phyloP scores from a whole-genome alignment of 192 early-diverging fungal species.

The Coemansia pectinata region DNA sequence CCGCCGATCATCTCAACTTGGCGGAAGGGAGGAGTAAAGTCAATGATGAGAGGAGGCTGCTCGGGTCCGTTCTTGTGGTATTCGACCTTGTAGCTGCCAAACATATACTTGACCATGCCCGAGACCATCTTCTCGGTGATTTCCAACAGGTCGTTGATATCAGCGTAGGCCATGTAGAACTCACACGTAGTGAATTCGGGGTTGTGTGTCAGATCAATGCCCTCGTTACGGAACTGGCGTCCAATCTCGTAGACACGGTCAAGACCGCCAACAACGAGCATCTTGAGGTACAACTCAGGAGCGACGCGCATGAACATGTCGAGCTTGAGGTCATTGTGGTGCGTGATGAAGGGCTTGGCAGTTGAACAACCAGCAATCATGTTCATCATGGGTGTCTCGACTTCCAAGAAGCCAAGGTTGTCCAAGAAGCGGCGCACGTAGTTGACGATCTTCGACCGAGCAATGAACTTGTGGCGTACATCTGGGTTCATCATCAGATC shows the following conservation, averaged over 20 bases:
- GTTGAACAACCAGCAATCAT: slow-evolving; percentile 97
- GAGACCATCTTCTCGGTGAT: slow-evolving; percentile 87
- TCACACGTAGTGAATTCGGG: slow-evolving; percentile 99
- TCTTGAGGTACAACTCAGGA: slow-evolving; percentile 97
- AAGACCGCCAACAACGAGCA: slow-evolving; percentile 96
- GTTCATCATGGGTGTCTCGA: slow-evolving; percentile 99
- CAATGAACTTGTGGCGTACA: slow-evolving; percentile 93
- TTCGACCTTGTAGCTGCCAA: slow-evolving; percentile 85
- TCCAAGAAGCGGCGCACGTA: slow-evolving; percentile 96
- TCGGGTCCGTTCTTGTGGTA: slow-evolving; percentile 94
- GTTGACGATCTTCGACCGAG: slow-evolving; percentile 91
- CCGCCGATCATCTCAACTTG: slow-evolving; percentile 91
- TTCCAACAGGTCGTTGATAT: slow-evolving; percentile 95
- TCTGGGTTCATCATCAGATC: slow-evolving; percentile 99
- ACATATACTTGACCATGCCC: slow-evolving; percentile 92
- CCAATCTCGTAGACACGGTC: slow-evolving; percentile 99
- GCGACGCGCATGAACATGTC: slow-evolving; percentile 99
- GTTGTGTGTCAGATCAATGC: slow-evolving; percentile 98
- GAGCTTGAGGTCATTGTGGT: slow-evolving; percentile 99
- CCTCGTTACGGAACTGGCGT: slow-evolving; percentile 98
- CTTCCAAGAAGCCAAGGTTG: slow-evolving; percentile 93
- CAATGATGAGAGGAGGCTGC: slow-evolving; percentile 76
- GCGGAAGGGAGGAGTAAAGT: slow-evolving; percentile 96
- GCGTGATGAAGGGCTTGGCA: slow-evolving; percentile 99
- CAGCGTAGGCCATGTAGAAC: slow-evolving; percentile 99